Evolutionary conservation across 495 filamentous ascomycete genomes (phyloP), one percentile per base, ranked within the genome.

Genomic region (Glonium stellatum): DNA sequence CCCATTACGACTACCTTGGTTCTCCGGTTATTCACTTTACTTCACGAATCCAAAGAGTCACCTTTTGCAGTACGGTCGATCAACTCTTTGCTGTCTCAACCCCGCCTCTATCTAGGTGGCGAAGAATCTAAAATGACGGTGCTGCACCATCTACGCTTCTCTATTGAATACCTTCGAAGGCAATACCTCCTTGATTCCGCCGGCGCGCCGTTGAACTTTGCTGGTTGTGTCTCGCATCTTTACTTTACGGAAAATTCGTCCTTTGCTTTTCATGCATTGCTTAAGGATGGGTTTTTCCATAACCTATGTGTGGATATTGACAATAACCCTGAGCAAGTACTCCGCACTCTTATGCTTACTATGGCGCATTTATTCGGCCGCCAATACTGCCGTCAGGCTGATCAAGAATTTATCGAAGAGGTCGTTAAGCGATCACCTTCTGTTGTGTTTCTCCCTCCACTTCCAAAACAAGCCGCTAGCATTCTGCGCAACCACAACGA

Each of bases 101-200:
- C 83, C 21, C 75, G 86, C 19, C 71, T 92, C 4, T 89, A 83
- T 61, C 73, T 91, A 8, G 87, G 86, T 36, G 85, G 85, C 0
- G 71, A 79, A 4, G 75, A 78, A 36, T 79, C 78, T 49, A 83
- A 83, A 59, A 79, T 82, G 57, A 82, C 85, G 10, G 80, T 89
- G 0, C 76, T 87, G 0, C 87, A 92, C 63, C 86, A 90, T 67
- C 70, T 92, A 8, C 77, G 88, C 11, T 91, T 90, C 61, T 89
- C 87, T 0, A 87, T 92, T 46, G 88, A 92, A 58, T 91, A 90
- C 63, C 79, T 90, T 6, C 79, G 86, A 31, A 75, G 86, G 12
- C 84, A 89, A 61, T 68, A 78, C 34, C 78, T 92, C 0, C 75
- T 92, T 22, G 81, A 78, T 21, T 58, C 74, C 10, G 65, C 67